Conservation (phyloP, 1,284 basidiomycete genomes). For the Ceratobasidium theobromae region DNA sequence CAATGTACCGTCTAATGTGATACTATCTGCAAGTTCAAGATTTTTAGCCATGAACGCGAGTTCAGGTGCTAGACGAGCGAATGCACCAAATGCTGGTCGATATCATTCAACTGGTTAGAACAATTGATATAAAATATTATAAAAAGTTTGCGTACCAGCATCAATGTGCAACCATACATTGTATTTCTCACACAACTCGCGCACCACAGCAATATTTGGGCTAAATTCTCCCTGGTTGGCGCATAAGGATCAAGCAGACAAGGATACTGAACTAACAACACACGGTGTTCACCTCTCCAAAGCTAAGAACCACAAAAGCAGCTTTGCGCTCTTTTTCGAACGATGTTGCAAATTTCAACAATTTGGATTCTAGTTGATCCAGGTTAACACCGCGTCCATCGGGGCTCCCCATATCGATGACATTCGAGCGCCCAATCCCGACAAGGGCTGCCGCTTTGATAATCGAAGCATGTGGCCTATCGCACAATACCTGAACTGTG, state of each 20-base stretch:
- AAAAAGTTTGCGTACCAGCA: constrained; percentile 42
- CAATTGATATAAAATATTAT: not conserved
- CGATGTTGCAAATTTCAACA: constrained; percentile 1
- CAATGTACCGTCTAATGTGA: constrained; percentile 50
- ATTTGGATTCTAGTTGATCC: constrained; percentile 40
- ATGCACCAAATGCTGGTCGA: constrained; percentile 52
- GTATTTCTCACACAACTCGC: constrained; percentile 45
- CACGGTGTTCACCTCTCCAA: constrained; percentile 55
- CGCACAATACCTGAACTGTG: constrained; percentile 46
- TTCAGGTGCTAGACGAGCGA: constrained; percentile 47
- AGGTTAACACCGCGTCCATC: constrained; percentile 45
- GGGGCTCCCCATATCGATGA: constrained; percentile 44
- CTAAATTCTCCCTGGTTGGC: constrained; percentile 41
- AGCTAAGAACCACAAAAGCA: constrained; percentile 45
- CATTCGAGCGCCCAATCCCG: constrained; percentile 48
- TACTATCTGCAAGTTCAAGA: constrained; percentile 48
- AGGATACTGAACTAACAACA: constrained; percentile 5
- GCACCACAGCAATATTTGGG: constrained; percentile 41
- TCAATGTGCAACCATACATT: constrained; percentile 54
- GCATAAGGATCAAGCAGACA: not conserved
- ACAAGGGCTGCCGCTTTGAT: constrained; percentile 50
- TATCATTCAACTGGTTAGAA: not conserved
- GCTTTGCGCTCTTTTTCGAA: not conserved
- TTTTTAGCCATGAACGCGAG: constrained; percentile 43
- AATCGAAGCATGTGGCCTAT: constrained; percentile 51